Evolutionary conservation across 805 yeast species (phyloP).

Genomic region (Monosporozyma aquatica): DNA sequence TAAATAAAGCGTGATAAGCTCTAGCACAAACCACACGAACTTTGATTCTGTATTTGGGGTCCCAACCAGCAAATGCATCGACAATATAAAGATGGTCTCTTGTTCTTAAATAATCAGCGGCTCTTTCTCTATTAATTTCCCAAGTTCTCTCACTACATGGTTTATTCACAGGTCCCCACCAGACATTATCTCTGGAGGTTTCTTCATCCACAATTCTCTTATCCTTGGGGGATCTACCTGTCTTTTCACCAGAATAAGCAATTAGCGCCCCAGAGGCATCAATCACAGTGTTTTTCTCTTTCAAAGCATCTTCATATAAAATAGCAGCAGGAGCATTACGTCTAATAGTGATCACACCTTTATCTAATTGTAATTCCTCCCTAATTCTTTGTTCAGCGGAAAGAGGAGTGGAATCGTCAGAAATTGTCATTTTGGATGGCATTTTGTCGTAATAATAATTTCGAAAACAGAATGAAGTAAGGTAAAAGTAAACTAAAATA

Average conservation of each 20-base stretch:
- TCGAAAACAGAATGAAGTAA: too few species aligned
- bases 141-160: conserved; percentile 90
- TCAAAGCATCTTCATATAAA: conserved; percentile 87
- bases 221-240: conserved; percentile 98
- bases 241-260: conserved; percentile 91
- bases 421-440: conserved; percentile 9
- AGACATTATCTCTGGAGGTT: conserved; percentile 69
- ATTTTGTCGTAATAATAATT: too few species aligned
- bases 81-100: conserved; percentile 89
- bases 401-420: conserved; percentile 7
- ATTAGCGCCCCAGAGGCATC: conserved; percentile 89
- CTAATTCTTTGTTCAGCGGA: conserved; percentile 27
- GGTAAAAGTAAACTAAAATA: too few species aligned
- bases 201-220: conserved; percentile 95
- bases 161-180: conserved; percentile 99
- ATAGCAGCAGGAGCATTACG: conserved; percentile 92
- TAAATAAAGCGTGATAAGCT: conserved; percentile 95
- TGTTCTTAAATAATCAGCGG: conserved; percentile 92
- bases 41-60: conserved; percentile 92
- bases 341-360: conserved; percentile 54
- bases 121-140: conserved; percentile 93
- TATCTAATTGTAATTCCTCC: conserved; percentile 39
- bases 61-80: conserved; percentile 99
- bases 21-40: conserved; percentile 95
- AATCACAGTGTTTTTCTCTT: conserved; percentile 84